These are phyloP conservation scores for Piromyces sp. DNA, from an alignment of 192 early-diverging fungal species.

Conservation along the genomic window DNA sequence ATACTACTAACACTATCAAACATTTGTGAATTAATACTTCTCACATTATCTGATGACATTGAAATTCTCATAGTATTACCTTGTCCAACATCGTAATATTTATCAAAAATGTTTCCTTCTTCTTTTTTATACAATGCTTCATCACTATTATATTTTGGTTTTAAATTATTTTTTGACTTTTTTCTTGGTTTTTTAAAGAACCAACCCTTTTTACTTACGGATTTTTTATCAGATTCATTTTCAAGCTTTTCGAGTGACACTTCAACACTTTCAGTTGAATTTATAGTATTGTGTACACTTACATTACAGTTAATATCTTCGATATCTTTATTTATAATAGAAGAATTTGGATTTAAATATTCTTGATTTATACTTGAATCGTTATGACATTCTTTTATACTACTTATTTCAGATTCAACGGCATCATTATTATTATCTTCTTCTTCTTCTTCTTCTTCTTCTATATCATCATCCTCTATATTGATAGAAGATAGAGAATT, in stretches of 20 bases:
- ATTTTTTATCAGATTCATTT: not conserved
- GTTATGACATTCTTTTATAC: constrained; percentile 19
- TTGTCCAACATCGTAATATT: not conserved
- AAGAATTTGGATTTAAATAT: not conserved
- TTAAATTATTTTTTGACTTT: not conserved
- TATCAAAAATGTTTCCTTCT: not conserved
- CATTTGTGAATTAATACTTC: not conserved
- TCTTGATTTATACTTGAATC: constrained; percentile 2
- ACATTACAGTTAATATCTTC: constrained; percentile 1
- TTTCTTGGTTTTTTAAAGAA: not conserved
- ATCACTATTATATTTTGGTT: not conserved
- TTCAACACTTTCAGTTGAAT: constrained; percentile 6
- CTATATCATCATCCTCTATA: constrained; percentile 18
- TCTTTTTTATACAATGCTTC: not conserved
- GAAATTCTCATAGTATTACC: not conserved
- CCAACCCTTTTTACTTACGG: not conserved
- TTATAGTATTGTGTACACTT: constrained; percentile 7
- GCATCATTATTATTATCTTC: constrained; percentile 6
- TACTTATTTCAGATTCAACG: constrained; percentile 25
- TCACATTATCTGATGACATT: not conserved
- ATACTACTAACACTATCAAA: not conserved
- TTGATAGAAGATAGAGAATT: no score
- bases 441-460: constrained; percentile 26
- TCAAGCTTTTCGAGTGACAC: not conserved
- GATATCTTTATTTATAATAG: not conserved